These are phyloP conservation scores for Xylaria sp. DNA, from an alignment of 2,329 filamentous ascomycete genomes.

Conservation along the genomic window DNA sequence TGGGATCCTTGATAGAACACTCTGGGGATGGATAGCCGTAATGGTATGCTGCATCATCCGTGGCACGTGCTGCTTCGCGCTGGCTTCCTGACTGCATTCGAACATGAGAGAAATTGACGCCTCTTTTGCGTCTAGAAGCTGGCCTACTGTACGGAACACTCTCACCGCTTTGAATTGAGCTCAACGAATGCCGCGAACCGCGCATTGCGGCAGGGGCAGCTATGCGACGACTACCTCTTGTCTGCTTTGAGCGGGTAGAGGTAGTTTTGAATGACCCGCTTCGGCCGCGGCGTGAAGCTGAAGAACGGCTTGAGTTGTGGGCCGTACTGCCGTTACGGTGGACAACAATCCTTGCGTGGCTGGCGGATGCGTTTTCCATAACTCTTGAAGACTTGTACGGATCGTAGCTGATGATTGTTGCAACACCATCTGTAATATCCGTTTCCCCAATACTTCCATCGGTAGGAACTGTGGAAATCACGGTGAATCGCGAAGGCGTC, in stretches of 20 bases:
- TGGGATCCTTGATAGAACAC: slow-evolving; percentile 40
- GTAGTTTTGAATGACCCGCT: slow-evolving; percentile 51
- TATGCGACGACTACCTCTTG: slow-evolving; percentile 45
- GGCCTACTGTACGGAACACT: slow-evolving; percentile 56
- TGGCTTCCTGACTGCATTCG: slow-evolving; percentile 52
- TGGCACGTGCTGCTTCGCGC: slow-evolving; percentile 34
- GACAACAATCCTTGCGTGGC: slow-evolving; percentile 75
- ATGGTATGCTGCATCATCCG: slow-evolving; percentile 46
- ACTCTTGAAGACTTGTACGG: slow-evolving; percentile 78
- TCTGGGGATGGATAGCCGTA: slow-evolving; percentile 43
- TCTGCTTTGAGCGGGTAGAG: slow-evolving; percentile 47
- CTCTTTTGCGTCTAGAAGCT: slow-evolving; percentile 62
- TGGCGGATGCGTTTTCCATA: slow-evolving; percentile 60
- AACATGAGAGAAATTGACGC: slow-evolving; percentile 65
- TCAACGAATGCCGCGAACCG: slow-evolving; percentile 57
- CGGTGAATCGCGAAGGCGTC: slow-evolving; percentile 71
- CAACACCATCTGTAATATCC: slow-evolving; percentile 52
- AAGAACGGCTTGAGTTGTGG: slow-evolving; percentile 44
- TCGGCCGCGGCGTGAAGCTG: slow-evolving; percentile 48
- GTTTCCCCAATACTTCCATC: slow-evolving; percentile 57
- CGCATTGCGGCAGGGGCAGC: slow-evolving; percentile 47
- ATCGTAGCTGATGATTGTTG: slow-evolving; percentile 77
- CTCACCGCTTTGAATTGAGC: slow-evolving; percentile 61
- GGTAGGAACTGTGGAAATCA: slow-evolving; percentile 69
- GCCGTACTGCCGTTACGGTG: slow-evolving; percentile 63